Percentiles rank a stretch among this genome's conserved stretches.
Evolutionary conservation across 1,139 yeast species (phyloP).

Genomic region (Hansenula anomala): DNA sequence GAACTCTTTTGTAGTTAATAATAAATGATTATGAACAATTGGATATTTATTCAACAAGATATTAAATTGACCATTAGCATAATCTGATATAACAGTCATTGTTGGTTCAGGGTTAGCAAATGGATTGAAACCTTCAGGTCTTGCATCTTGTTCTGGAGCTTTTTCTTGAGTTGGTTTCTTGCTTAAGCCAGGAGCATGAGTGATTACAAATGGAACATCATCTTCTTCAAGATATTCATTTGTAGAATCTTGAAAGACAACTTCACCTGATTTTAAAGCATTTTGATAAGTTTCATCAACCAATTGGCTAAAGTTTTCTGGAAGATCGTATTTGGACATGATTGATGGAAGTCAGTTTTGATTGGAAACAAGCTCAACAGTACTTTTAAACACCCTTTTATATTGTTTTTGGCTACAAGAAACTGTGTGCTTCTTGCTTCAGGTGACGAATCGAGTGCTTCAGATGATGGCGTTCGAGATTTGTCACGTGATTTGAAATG

Average conservation of each 20-base stretch:
- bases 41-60: constrained; percentile 84
- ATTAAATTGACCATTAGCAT: constrained; percentile 48
- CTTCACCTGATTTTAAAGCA: constrained; percentile 29
- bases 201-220: constrained; percentile 33
- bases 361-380: too few relatives aligned
- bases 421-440: too few relatives aligned
- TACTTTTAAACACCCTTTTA: too few relatives aligned
- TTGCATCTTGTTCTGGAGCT: constrained; percentile 25
- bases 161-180: constrained; percentile 50
- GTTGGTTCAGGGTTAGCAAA: constrained; percentile 78
- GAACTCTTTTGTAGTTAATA: constrained; percentile 71
- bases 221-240: constrained; percentile 23
- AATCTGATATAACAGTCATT: constrained; percentile 54
- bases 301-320: constrained; percentile 25
- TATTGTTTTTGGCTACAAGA: too few relatives aligned
- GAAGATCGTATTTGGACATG: constrained; percentile 20
- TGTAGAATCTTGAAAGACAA: constrained; percentile 30
- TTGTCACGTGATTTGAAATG: too few relatives aligned
- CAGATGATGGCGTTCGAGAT: neutral
- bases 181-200: constrained; percentile 45
- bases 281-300: constrained; percentile 27
- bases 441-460: too few relatives aligned
- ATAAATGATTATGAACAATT: constrained; percentile 70
- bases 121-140: constrained; percentile 50
- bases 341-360: too few relatives aligned